A percentile compares a stretch with the other conserved stretches of the same genome.
These are phyloP conservation scores for Wickerhamomyces xylosicus DNA, from an alignment of 805 yeast genomes.

Conservation along the genomic window DNA sequence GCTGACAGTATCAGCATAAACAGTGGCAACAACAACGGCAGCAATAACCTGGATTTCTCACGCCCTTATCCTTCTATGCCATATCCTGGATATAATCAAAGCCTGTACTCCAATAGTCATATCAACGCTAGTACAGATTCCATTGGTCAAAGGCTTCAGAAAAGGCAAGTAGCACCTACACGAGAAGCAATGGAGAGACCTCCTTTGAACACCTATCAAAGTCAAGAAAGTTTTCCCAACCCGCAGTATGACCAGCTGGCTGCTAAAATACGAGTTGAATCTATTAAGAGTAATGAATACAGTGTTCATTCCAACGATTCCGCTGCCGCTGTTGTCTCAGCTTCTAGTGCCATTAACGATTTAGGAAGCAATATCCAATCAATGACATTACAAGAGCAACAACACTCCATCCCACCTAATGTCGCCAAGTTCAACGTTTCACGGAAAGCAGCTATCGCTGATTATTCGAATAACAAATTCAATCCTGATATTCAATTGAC, in stretches of 20 bases:
- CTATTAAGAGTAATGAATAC: not conserved
- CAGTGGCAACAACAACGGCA: too few species aligned
- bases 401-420: slow-evolving; percentile 15
- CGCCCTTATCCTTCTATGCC: slow-evolving; percentile 12
- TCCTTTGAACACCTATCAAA: not conserved
- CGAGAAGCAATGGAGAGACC: slow-evolving; percentile 1
- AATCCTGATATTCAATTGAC: slow-evolving; percentile 46
- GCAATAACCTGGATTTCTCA: too few species aligned
- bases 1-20: not conserved
- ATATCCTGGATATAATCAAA: slow-evolving; percentile 8
- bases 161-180: slow-evolving; percentile 3
- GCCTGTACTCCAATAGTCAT: slow-evolving; percentile 2
- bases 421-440: slow-evolving; percentile 20
- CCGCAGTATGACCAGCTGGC: not conserved
- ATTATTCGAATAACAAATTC: slow-evolving; percentile 23
- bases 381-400: not conserved
- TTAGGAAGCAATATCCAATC: not conserved
- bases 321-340: slow-evolving; percentile 1
- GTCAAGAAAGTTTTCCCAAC: slow-evolving; percentile 1
- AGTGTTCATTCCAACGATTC: not conserved
- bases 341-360: slow-evolving; percentile 16
- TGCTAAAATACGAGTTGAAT: not conserved
- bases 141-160: slow-evolving; percentile 4
- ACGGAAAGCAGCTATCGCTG: slow-evolving; percentile 24
- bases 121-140: slow-evolving; percentile 11